A percentile compares a stretch with the other conserved stretches of the same genome.
Evolutionary conservation across 257 asterid genomes (phyloP).

Genomic region (Fraxinus pennsylvanica): DNA sequence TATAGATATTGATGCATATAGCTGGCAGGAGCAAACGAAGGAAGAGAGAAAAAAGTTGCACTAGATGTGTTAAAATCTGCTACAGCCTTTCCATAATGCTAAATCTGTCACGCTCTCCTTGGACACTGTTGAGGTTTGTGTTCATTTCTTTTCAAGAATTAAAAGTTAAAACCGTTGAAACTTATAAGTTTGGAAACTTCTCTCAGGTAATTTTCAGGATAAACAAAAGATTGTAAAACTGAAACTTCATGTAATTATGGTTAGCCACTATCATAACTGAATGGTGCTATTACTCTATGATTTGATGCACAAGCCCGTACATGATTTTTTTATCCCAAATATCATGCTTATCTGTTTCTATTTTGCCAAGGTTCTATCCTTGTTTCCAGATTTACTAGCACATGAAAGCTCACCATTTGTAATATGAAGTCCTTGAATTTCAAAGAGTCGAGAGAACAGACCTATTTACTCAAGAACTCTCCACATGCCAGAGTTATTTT

Average conservation of each 20-base stretch:
- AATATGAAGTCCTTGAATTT: neutral
- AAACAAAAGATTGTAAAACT: too few relatives aligned
- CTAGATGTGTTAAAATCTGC: neutral
- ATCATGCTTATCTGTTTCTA: too few relatives aligned
- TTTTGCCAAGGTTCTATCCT: neutral
- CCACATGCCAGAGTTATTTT: neutral
- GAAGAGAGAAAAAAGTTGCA: neutral
- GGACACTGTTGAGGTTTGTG: neutral
- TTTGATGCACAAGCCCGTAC: neutral
- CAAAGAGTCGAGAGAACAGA: neutral
- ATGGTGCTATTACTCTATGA: neutral
- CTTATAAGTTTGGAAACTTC: neutral
- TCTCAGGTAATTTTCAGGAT: neutral
- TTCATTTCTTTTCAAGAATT: neutral
- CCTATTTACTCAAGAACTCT: neutral
- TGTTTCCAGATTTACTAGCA: neutral
- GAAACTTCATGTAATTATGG: too few relatives aligned
- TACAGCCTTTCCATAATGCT: conserved; percentile 1
- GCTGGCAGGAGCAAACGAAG: neutral
- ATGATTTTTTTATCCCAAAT: too few relatives aligned
- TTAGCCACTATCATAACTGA: neutral
- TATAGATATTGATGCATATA: neutral
- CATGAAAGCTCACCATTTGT: neutral
- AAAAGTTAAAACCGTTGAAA: neutral
- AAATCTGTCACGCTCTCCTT: neutral